Evolutionary conservation across 1,139 yeast genomes (phyloP).

Genomic region (Candida mesenterica): DNA sequence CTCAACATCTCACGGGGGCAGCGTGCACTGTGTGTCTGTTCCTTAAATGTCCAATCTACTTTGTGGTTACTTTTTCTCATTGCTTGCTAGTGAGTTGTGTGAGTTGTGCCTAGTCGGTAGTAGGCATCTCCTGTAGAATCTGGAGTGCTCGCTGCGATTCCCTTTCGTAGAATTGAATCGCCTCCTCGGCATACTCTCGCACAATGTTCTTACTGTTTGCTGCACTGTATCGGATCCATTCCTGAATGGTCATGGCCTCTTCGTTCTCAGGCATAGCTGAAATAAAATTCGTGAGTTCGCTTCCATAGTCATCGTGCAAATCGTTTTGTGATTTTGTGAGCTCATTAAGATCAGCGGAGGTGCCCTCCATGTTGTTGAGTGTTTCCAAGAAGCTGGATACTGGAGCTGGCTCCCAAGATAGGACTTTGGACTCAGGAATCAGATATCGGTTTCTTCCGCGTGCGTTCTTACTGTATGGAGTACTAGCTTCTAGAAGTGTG

Average conservation of each 20-base stretch:
- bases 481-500: constrained; percentile 18
- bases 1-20: no score
- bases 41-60: no score
- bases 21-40: no score
- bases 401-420: constrained; percentile 15
- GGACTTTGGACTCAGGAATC: no score
- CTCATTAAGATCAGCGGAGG: constrained; percentile 21
- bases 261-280: constrained; percentile 70
- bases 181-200: constrained; percentile 42
- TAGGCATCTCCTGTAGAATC: constrained; percentile 24
- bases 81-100: no score
- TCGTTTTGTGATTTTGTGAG: constrained; percentile 21
- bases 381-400: constrained; percentile 28
- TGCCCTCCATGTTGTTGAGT: constrained; percentile 37
- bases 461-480: constrained; percentile 17
- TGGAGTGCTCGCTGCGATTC: constrained; percentile 45
- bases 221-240: constrained; percentile 65
- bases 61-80: no score
- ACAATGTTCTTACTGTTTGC: constrained; percentile 34
- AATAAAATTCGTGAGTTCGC: constrained; percentile 60
- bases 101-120: constrained; percentile 9
- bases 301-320: constrained; percentile 58
- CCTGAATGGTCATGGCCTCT: constrained; percentile 62
- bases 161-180: constrained; percentile 42
- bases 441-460: no score